A percentile compares a stretch with the other conserved stretches of the same genome.
Conservation (phyloP, 2,329 filamentous ascomycete species). For the Pestalotiopsis sp. region DNA sequence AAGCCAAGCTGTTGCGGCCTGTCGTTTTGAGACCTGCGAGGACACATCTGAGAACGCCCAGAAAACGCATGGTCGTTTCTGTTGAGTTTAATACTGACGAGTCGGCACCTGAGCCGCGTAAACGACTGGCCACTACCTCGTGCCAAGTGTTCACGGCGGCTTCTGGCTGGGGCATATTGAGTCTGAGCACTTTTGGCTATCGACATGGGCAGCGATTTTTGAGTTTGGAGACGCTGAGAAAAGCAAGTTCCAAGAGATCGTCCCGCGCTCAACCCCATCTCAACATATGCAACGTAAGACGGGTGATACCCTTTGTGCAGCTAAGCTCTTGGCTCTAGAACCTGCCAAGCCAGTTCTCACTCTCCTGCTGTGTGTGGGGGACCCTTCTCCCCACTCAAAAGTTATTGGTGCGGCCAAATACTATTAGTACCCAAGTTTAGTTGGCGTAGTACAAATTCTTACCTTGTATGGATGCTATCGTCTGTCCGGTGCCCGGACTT, state of each 20-base stretch:
- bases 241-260: slow-evolving; percentile 1
- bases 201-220: slow-evolving; percentile 6
- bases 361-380: not conserved
- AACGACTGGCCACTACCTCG: not conserved
- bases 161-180: not conserved
- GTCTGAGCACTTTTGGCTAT: not conserved
- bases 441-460: not conserved
- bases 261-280: slow-evolving; percentile 2
- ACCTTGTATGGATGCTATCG: not conserved
- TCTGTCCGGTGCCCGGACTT: not conserved
- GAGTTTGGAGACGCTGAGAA: not conserved
- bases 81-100: not conserved
- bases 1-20: slow-evolving; percentile 4
- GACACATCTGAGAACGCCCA: not conserved
- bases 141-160: slow-evolving; percentile 1
- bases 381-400: not conserved
- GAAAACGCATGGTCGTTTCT: not conserved
- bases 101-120: not conserved
- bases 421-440: not conserved
- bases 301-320: slow-evolving; percentile 11
- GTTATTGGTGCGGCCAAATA: not conserved
- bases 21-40: not conserved
- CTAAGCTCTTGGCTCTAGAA: slow-evolving; percentile 7
- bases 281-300: slow-evolving; percentile 3
- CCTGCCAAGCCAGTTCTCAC: not conserved